Evolutionary conservation across 2,329 filamentous ascomycete species (phyloP).

Genomic region (Colletotrichum eremochloae): DNA sequence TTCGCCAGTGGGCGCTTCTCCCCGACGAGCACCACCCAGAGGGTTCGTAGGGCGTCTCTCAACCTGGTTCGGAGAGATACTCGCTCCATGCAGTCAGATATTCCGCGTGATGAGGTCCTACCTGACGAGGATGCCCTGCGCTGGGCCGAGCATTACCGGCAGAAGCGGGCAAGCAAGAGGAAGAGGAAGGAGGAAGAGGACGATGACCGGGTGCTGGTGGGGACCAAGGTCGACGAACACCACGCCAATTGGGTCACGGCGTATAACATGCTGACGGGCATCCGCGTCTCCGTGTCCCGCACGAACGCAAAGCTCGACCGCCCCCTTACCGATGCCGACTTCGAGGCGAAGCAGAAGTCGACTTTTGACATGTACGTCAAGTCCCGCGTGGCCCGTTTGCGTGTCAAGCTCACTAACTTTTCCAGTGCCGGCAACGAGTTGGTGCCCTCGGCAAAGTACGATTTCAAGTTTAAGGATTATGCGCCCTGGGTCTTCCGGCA

Average conservation of each 20-base stretch:
- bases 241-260: conserved; percentile 98
- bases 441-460: conserved; percentile 97
- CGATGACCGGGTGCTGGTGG: conserved; percentile 93
- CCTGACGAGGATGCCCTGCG: conserved; percentile 91
- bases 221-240: conserved; percentile 96
- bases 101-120: conserved; percentile 83
- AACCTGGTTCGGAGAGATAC: conserved; percentile 85
- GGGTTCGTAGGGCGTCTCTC: conserved; percentile 82
- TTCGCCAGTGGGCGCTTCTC: conserved; percentile 87
- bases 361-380: conserved; percentile 90
- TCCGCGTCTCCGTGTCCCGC: conserved; percentile 94
- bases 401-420: conserved; percentile 51
- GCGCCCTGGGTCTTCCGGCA: conserved; percentile 99
- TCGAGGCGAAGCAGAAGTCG: conserved; percentile 95
- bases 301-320: conserved; percentile 98
- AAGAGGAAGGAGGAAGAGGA: conserved; percentile 88
- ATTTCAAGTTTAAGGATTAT: conserved; percentile 99
- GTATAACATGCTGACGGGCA: conserved; percentile 99
- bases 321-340: conserved; percentile 90
- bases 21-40: conserved; percentile 67
- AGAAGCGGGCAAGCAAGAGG: conserved; percentile 90
- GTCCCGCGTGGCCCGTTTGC: conserved; percentile 20
- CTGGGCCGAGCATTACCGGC: conserved; percentile 93
- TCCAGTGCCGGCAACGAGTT: conserved; percentile 92
- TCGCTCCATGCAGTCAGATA: conserved; percentile 86